Evolutionary conservation across 2,329 filamentous ascomycete species (phyloP).

Genomic region (Aspergillus intermedius): DNA sequence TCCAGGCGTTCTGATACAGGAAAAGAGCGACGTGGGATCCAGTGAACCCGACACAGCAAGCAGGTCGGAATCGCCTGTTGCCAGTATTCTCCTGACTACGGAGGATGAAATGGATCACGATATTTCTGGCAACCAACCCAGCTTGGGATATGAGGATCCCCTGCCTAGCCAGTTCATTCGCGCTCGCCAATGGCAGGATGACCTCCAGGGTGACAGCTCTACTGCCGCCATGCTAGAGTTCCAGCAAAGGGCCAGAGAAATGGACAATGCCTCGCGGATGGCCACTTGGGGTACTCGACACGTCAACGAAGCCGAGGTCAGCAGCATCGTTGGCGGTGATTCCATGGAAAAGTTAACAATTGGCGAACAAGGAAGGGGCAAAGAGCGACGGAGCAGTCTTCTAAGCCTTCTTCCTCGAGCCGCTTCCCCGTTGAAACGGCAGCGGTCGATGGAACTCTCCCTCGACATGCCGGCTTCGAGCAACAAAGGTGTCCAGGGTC

Average conservation of each 20-base stretch:
- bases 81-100: slow-evolving; percentile 19
- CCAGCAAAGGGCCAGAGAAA: slow-evolving; percentile 42
- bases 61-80: slow-evolving; percentile 21
- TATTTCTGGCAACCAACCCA: slow-evolving; percentile 16
- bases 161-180: slow-evolving; percentile 32
- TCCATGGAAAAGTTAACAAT: slow-evolving; percentile 39
- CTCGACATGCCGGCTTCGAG: slow-evolving; percentile 18
- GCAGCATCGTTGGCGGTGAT: slow-evolving; percentile 38
- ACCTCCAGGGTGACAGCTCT: slow-evolving; percentile 40
- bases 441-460: slow-evolving; percentile 23
- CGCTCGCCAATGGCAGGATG: slow-evolving; percentile 46
- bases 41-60: slow-evolving; percentile 20
- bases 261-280: slow-evolving; percentile 49
- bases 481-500: slow-evolving; percentile 18
- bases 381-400: slow-evolving; percentile 43
- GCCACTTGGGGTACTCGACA: slow-evolving; percentile 50
- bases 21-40: slow-evolving; percentile 33
- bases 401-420: slow-evolving; percentile 36
- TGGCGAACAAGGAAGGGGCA: slow-evolving; percentile 24
- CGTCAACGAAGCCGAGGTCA: slow-evolving; percentile 47
- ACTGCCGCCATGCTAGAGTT: slow-evolving; percentile 52
- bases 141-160: slow-evolving; percentile 25
- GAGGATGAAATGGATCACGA: slow-evolving; percentile 7
- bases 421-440: slow-evolving; percentile 43
- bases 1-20: slow-evolving; percentile 44